A percentile compares a stretch with the other conserved stretches of the same genome.
Conservation (phyloP, 768 basidiomycete species). For the Leccinum arenicola region DNA sequence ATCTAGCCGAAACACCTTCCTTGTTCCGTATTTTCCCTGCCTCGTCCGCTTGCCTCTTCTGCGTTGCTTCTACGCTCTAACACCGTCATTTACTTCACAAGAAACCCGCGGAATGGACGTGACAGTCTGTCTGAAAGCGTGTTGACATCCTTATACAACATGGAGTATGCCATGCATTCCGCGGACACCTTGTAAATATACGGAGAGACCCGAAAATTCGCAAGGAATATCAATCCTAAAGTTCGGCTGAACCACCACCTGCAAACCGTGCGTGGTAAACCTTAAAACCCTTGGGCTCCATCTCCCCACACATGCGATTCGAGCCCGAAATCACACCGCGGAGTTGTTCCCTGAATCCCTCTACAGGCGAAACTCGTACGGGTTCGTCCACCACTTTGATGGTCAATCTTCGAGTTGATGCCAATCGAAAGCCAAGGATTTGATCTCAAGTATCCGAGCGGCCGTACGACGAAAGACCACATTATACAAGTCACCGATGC, state of each 20-base stretch:
- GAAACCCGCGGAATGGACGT: background rate
- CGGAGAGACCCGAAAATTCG: background rate
- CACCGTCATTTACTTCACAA: constrained; percentile 6
- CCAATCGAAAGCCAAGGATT: background rate
- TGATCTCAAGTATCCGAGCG: background rate
- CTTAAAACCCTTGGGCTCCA: background rate
- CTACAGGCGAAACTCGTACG: background rate
- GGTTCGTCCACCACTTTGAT: background rate
- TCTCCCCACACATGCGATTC: constrained; percentile 1
- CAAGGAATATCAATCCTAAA: background rate
- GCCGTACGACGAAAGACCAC: constrained; percentile 1
- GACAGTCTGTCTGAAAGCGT: background rate
- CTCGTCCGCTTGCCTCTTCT: background rate
- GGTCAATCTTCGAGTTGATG: background rate
- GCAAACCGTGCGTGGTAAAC: constrained; percentile 5
- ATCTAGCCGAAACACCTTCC: constrained; percentile 8
- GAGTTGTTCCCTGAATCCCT: background rate
- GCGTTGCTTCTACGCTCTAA: constrained; percentile 15
- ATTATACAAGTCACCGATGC: constrained; percentile 14
- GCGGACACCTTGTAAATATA: background rate
- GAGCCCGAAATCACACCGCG: background rate
- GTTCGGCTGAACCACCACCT: background rate
- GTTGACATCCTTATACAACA: background rate
- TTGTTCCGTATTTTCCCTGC: constrained; percentile 24
- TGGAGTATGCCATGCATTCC: background rate